Base-by-base conservation (phyloP, 768 basidiomycete genomes). In the Macrolepiota albuminosa region DNA sequence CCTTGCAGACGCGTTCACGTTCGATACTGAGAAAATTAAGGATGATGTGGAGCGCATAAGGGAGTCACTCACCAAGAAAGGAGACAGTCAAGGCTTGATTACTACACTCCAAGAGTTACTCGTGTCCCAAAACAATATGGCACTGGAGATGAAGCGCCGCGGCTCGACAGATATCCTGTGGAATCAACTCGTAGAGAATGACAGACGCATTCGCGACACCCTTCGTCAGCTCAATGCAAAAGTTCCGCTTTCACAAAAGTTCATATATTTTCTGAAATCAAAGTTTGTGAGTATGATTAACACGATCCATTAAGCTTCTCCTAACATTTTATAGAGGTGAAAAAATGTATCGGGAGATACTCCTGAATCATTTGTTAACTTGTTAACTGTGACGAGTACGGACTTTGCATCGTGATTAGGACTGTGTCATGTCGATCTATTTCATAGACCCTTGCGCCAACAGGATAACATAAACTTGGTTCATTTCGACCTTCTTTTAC, bases 171-270 rank as follows among this genome's bases (percentile, higher is more conserved):
- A 64, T 40, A 31, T 52, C 13, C 47, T 63, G 7, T 63, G 62
- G 62, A 60, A 50, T 29, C 48, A 57, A 31, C 63, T 61, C 24
- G 57, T 59, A n/a, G 57, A 64, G 26, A 64, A 59, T 46, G 55
- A 64, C 13, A 59, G 39, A 37, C 54, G 47, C 10, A 61, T 64
- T n/a, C 57, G 60, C 16, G 63, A 61, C 31, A 61, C 57, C 16
- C 56, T 63, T 37, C 51, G 53, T 16, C 59, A 63, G 16, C 57
- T 61, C 37, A 60, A 50, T 31, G 40, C 34, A 4, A 63, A 63
- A 47, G 48, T 63, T 24, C 56, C 63, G 11, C 50, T 63, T 29
- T 61, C 63, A 2, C 59, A 55, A 39, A 63, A 55, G 36, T 21
- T 63, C 42, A 58, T 54, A 48, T 48, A 59, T 16, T 63, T 61